Conservation (phyloP, 176 grass and related monocot genomes). For the Stipa capillata region DNA sequence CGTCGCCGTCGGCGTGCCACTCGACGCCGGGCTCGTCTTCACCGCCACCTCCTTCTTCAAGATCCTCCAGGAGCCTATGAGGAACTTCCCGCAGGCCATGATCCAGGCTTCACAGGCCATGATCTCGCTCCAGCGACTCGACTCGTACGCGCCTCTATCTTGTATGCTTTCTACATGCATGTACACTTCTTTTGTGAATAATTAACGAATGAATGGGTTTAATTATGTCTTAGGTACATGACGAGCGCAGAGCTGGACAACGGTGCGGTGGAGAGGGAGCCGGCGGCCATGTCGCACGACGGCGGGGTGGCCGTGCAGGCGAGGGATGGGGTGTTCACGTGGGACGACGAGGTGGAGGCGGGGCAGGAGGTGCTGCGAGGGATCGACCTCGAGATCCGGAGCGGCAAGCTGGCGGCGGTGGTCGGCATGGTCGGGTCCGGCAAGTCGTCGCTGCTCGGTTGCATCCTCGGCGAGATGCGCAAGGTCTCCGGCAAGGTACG, state of each 20-base stretch:
- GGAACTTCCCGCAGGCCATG: slow-evolving; percentile 79
- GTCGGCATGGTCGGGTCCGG: slow-evolving; percentile 81
- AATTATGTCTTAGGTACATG: slow-evolving; percentile 37
- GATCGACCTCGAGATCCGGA: slow-evolving; percentile 45
- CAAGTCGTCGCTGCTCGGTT: slow-evolving; percentile 74
- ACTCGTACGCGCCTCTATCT: slow-evolving; percentile 33
- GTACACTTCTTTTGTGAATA: too few species aligned
- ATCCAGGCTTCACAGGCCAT: slow-evolving; percentile 81
- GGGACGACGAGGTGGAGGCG: slow-evolving; percentile 55
- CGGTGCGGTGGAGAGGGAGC: slow-evolving; percentile 43
- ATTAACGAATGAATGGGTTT: background rate
- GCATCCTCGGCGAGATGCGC: slow-evolving; percentile 75
- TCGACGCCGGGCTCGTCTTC: slow-evolving; percentile 83
- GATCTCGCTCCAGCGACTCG: slow-evolving; percentile 58
- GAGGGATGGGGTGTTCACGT: slow-evolving; percentile 50
- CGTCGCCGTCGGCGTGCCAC: slow-evolving; percentile 16
- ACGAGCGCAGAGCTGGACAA: slow-evolving; percentile 61
- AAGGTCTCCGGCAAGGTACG: slow-evolving; percentile 72
- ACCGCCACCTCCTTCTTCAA: slow-evolving; percentile 77
- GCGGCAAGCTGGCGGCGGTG: slow-evolving; percentile 52
- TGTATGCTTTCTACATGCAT: too few species aligned
- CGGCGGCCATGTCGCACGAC: background rate
- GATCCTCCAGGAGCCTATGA: slow-evolving; percentile 84
- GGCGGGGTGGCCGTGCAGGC: slow-evolving; percentile 46
- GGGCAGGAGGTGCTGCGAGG: slow-evolving; percentile 29